Percentiles rank a stretch among this genome's conserved stretches.
Conservation (phyloP, 2,329 filamentous ascomycete genomes). For the Juglanconis juglandina region DNA sequence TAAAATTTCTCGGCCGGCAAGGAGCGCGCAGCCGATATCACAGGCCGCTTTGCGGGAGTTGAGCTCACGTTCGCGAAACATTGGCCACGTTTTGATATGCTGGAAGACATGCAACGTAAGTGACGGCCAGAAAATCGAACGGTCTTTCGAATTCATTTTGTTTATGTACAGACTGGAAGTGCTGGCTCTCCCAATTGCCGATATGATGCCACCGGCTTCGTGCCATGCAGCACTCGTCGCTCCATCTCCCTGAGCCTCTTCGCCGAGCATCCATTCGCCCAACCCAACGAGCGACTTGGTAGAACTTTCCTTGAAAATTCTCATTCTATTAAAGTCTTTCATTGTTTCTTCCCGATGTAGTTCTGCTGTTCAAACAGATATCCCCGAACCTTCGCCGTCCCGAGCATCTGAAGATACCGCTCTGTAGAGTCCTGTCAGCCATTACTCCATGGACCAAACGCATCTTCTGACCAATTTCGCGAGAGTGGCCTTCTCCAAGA, state of each 20-base stretch:
- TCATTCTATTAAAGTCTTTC: not conserved
- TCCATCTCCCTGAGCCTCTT: not conserved
- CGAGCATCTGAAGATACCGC: conserved; percentile 74
- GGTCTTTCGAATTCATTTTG: not conserved
- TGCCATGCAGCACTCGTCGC: not conserved
- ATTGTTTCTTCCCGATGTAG: conserved; percentile 53
- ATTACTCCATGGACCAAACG: not conserved
- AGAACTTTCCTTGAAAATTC: not conserved
- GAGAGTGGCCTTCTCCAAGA: not conserved
- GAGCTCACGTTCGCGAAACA: not conserved
- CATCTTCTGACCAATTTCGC: not conserved
- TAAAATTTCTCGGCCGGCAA: conserved; percentile 20
- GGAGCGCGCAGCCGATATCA: not conserved
- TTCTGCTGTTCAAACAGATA: conserved; percentile 79
- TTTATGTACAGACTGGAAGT: conserved; percentile 2
- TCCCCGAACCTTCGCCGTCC: conserved; percentile 72
- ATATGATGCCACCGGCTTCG: not conserved
- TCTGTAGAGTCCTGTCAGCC: conserved; percentile 44
- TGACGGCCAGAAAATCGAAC: not conserved
- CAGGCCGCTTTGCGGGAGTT: not conserved
- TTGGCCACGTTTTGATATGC: not conserved
- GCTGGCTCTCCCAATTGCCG: not conserved
- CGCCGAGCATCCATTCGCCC: not conserved
- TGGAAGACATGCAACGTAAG: not conserved
- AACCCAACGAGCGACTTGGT: not conserved